A percentile compares a stretch with the other conserved stretches of the same genome.
phyloP scores from a whole-genome alignment of 2,329 filamentous ascomycete genomes.

The Epicoccum sorghinum region DNA sequence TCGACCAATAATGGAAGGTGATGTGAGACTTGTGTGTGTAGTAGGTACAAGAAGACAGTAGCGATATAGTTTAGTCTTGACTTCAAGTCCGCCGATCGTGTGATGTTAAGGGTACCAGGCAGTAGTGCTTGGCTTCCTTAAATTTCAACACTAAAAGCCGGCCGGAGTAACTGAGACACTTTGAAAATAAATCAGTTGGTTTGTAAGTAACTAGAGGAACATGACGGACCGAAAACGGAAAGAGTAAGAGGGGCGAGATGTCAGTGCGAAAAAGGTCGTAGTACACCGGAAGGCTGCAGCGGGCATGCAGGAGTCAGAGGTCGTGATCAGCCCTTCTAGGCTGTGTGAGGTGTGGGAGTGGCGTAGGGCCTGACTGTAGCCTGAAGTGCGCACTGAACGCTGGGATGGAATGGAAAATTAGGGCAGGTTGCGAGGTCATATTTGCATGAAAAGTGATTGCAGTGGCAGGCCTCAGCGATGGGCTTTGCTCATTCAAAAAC shows the following conservation, averaged over 20 bases:
- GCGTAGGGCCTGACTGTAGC: constrained; percentile 38
- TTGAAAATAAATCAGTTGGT: constrained; percentile 20
- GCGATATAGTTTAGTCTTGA: neutral
- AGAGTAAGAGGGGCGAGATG: constrained; percentile 33
- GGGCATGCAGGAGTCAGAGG: constrained; percentile 28
- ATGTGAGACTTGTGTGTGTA: neutral
- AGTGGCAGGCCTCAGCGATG: constrained; percentile 31
- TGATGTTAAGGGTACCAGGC: constrained; percentile 17
- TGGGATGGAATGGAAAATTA: neutral
- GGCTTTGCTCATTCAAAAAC: constrained; percentile 31
- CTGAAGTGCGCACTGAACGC: constrained; percentile 25
- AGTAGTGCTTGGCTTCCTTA: constrained; percentile 4
- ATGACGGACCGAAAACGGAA: constrained; percentile 20
- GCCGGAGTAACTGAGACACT: constrained; percentile 33
- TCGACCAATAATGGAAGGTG: neutral
- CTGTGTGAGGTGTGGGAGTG: constrained; percentile 33
- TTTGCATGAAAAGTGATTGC: constrained; percentile 18
- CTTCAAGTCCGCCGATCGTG: neutral
- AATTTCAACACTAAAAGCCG: constrained; percentile 31
- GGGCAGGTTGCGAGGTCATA: constrained; percentile 4
- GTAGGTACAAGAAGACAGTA: constrained; percentile 5
- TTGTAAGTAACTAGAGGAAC: constrained; percentile 20
- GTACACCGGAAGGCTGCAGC: constrained; percentile 35
- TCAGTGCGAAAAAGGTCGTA: constrained; percentile 29
- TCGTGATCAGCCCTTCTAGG: constrained; percentile 32